These are phyloP conservation scores for Pseudopithomyces chartarum DNA, from an alignment of 2,329 filamentous ascomycete species.

Conservation along the genomic window DNA sequence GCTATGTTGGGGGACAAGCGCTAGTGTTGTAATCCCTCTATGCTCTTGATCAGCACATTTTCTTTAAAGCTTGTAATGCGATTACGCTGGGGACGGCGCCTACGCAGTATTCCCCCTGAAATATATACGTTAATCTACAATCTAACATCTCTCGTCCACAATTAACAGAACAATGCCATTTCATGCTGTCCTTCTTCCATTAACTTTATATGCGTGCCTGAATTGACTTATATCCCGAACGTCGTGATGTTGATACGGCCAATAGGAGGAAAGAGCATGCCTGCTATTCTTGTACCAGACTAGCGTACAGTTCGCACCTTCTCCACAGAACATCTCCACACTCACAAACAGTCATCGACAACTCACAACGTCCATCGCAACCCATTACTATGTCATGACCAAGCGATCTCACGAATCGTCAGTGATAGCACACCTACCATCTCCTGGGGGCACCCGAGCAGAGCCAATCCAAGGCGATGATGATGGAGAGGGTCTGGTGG, in stretches of 20 bases:
- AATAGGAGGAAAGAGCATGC: not conserved
- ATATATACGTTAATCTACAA: not conserved
- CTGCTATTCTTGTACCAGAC: not conserved
- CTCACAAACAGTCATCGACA: not conserved
- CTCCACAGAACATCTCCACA: not conserved
- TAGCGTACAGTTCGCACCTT: not conserved
- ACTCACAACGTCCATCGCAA: not conserved
- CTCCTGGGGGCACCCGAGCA: conserved; percentile 23
- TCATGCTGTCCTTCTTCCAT: not conserved
- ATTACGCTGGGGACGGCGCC: not conserved
- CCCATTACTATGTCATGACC: conserved; percentile 39
- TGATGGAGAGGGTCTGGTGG: conserved; percentile 26
- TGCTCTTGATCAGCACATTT: not conserved
- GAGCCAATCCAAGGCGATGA: conserved; percentile 25
- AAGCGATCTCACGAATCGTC: conserved; percentile 36
- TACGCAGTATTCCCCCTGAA: not conserved
- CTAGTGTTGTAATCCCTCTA: not conserved
- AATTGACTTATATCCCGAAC: not conserved
- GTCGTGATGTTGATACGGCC: no score
- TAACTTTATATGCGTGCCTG: not conserved
- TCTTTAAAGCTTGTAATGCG: not conserved
- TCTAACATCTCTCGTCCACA: no score
- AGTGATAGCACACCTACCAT: conserved; percentile 23
- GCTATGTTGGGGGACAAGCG: not conserved
- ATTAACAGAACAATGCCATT: no score